Conservation (phyloP, 306 rosid species). For the Glycine soja region DNA sequence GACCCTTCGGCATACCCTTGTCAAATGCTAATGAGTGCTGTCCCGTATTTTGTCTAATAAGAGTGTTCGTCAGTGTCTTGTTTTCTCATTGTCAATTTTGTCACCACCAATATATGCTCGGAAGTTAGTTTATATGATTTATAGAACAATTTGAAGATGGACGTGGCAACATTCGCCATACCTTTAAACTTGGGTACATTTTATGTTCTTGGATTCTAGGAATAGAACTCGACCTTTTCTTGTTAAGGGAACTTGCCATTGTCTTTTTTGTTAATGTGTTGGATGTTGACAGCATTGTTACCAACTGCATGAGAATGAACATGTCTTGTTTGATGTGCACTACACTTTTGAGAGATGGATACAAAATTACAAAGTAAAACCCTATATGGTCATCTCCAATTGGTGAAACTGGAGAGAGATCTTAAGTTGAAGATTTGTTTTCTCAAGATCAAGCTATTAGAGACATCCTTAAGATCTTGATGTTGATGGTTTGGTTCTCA, state of each 20-base stretch:
- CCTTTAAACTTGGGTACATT: conserved; percentile 20
- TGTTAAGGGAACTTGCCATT: conserved; percentile 10
- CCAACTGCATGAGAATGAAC: not conserved
- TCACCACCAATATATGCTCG: conserved; percentile 36
- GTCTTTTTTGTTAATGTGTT: not conserved
- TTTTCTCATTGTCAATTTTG: conserved; percentile 53
- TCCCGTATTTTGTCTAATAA: conserved; percentile 51
- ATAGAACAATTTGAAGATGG: conserved; percentile 47
- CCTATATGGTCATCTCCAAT: too few relatives aligned
- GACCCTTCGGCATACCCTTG: conserved; percentile 54
- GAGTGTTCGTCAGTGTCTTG: conserved; percentile 48
- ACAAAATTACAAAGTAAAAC: too few relatives aligned
- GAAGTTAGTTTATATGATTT: conserved; percentile 41
- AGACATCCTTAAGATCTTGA: too few relatives aligned
- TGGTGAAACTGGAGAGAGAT: too few relatives aligned
- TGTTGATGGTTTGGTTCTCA: too few relatives aligned
- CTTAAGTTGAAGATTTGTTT: too few relatives aligned
- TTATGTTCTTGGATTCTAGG: conserved; percentile 43
- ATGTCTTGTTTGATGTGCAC: not conserved
- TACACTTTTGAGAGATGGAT: too few relatives aligned
- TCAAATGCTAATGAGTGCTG: conserved; percentile 51
- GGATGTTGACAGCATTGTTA: not conserved
- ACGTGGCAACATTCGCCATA: conserved; percentile 38
- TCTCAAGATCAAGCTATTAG: too few relatives aligned
- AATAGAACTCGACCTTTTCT: conserved; percentile 6